phyloP scores from a whole-genome alignment of 306 rosid species.

The Quercus suber region DNA sequence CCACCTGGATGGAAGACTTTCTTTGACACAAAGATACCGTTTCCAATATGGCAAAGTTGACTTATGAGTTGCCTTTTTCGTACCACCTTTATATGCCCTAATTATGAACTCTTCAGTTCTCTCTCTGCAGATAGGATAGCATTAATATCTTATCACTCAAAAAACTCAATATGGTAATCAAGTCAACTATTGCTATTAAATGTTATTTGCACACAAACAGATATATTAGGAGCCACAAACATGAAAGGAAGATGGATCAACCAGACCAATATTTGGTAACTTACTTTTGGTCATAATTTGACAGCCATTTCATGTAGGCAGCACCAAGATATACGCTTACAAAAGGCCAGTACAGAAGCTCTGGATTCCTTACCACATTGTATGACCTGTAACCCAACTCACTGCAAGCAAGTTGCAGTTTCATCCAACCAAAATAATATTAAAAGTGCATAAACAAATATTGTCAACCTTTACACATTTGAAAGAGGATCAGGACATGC shows the following conservation, averaged over 20 bases:
- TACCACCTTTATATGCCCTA: constrained; percentile 85
- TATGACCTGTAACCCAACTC: constrained; percentile 54
- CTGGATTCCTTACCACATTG: constrained; percentile 33
- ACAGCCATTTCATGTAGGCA: constrained; percentile 76
- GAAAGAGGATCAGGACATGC: constrained; percentile 16
- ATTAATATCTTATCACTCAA: constrained; percentile 16
- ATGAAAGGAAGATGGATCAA: constrained; percentile 5
- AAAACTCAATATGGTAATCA: neutral
- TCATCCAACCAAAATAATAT: constrained; percentile 18
- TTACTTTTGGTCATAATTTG: constrained; percentile 60
- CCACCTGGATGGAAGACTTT: constrained; percentile 69
- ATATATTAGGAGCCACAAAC: neutral
- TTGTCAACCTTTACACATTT: neutral
- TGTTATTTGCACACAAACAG: neutral
- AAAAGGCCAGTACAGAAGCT: constrained; percentile 56
- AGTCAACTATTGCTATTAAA: neutral
- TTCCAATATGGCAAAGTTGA: constrained; percentile 78
- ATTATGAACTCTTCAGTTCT: constrained; percentile 84
- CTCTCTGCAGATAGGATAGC: constrained; percentile 47
- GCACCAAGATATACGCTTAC: constrained; percentile 68
- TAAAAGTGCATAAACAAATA: constrained; percentile 3
- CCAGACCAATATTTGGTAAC: constrained; percentile 21
- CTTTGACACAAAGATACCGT: constrained; percentile 64
- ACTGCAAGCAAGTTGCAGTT: constrained; percentile 42
- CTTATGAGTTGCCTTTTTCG: constrained; percentile 76